Base-by-base conservation (phyloP, 2,329 filamentous ascomycete species). In the Nemania serpens region DNA sequence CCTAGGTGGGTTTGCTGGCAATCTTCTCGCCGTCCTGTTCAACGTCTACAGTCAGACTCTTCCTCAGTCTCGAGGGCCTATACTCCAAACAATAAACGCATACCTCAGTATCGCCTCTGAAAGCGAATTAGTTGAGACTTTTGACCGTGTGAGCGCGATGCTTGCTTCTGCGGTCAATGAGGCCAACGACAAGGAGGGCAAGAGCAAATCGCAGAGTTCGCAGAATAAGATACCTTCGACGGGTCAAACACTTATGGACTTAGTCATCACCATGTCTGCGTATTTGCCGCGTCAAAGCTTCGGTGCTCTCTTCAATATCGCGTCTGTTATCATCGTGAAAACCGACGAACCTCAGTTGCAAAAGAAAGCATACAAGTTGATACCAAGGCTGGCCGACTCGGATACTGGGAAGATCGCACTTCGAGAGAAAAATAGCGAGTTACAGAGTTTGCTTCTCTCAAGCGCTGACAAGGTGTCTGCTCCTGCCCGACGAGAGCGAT, bases 341-440 rank as follows among this genome's bases (percentile, higher is more conserved):
- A 83, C 90, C 58, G 84, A 91, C 39, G 94, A 98, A 72, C 90
- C 94, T 10, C 94, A 98, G 75, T 81, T 99, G 37, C 94, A 98
- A 76, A 99, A 99, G 85, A 99, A 99, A 78, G 94, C 95, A 0
- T 99, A 99, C 81, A 98, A 98, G 80, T 85, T 99, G 53, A 96
- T 99, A 52, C 94, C 95, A 3, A 89, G 95, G 56, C 84, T 99
- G 42, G 89, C 91, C 1, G 89, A 91, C 66, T 96, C 93, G 1
- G 86, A 91, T 36, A 85, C 84, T 50, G 95, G 95, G 47, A 86
- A 85, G 67, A 78, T 81, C n/a, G 93, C 94, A 3, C 83, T 99
- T 1, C 76, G 83, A 64, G 88, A 93, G 71, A 87, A 93, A 55
- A 91, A 86, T 67, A 76, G 77, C 0, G 93, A 97, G 71, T 81